Conservation (phyloP, 2,329 filamentous ascomycete species). For the Alternaria novae-zelandiae region DNA sequence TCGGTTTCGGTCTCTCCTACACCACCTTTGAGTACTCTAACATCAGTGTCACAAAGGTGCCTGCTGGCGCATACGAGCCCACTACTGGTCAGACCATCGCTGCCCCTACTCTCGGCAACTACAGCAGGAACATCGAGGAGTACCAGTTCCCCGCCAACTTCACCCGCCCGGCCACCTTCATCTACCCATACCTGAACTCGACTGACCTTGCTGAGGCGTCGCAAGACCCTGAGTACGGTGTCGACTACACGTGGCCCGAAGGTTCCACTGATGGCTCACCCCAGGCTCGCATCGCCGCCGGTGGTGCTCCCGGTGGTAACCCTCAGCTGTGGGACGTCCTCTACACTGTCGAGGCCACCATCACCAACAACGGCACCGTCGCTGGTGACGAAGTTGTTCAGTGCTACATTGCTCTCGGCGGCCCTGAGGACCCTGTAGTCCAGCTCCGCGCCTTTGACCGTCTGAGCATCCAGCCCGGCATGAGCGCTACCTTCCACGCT, state of each 20-base stretch:
- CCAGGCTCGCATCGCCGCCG: conserved; percentile 67
- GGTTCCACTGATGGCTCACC: conserved; percentile 62
- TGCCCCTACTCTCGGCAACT: conserved; percentile 70
- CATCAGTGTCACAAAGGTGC: conserved; percentile 62
- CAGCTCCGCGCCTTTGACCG: conserved; percentile 83
- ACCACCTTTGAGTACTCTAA: conserved; percentile 79
- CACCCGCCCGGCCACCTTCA: conserved; percentile 61
- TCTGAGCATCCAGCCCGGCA: conserved; percentile 72
- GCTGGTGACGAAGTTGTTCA: conserved; percentile 76
- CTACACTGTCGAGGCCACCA: conserved; percentile 70
- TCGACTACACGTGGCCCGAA: conserved; percentile 64
- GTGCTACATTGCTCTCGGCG: conserved; percentile 79
- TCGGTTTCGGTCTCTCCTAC: conserved; percentile 81
- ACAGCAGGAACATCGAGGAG: conserved; percentile 66
- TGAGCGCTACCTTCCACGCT: conserved; percentile 69
- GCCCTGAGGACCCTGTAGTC: conserved; percentile 69
- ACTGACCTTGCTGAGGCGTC: conserved; percentile 65
- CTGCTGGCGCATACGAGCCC: conserved; percentile 62
- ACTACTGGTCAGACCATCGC: conserved; percentile 66
- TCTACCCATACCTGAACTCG: conserved; percentile 76
- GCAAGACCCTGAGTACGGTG: conserved; percentile 65
- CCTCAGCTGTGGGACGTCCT: conserved; percentile 70
- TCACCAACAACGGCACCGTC: conserved; percentile 73
- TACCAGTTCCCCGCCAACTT: conserved; percentile 72
- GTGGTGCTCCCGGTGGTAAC: conserved; percentile 68